phyloP scores from a whole-genome alignment of 192 early-diverging fungal genomes.

The Umbelopsis sp. region DNA sequence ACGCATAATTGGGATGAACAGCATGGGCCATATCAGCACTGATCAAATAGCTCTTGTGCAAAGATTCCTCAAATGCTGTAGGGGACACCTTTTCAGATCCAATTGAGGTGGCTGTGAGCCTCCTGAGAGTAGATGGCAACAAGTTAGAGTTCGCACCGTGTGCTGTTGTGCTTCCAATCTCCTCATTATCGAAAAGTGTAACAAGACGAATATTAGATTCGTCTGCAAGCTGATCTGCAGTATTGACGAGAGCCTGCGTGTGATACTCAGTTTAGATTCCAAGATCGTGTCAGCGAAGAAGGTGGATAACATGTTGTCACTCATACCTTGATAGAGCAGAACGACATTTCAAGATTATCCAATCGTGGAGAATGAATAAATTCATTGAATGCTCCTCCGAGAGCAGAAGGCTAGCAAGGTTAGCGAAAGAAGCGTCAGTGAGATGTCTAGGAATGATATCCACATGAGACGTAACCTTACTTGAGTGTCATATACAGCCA shows the following conservation, averaged over 20 bases:
- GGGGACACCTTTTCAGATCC: constrained; percentile 18
- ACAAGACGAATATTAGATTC: constrained; percentile 84
- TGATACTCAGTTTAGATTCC: background rate
- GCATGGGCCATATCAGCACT: constrained; percentile 95
- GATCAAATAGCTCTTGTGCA: constrained; percentile 86
- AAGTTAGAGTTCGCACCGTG: constrained; percentile 94
- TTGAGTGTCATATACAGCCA: constrained; percentile 96
- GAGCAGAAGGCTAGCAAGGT: constrained; percentile 53
- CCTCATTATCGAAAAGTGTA: constrained; percentile 97
- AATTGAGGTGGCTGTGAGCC: constrained; percentile 52
- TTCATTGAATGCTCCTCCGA: constrained; percentile 92
- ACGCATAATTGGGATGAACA: constrained; percentile 81
- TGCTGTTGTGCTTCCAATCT: constrained; percentile 90
- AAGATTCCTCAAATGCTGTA: constrained; percentile 65
- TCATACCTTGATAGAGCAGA: constrained; percentile 72
- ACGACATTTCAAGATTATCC: constrained; percentile 98
- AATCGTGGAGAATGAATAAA: constrained; percentile 92
- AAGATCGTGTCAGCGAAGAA: background rate
- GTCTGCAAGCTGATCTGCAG: constrained; percentile 52
- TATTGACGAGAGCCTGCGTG: constrained; percentile 45
- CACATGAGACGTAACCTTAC: constrained; percentile 6
- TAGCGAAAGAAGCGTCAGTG: background rate
- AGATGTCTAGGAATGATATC: too few relatives aligned
- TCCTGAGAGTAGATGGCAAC: constrained; percentile 69
- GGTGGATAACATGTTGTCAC: background rate